Base-by-base conservation (phyloP, 139 green algal genomes). In the Zygnema cylindricum region DNA sequence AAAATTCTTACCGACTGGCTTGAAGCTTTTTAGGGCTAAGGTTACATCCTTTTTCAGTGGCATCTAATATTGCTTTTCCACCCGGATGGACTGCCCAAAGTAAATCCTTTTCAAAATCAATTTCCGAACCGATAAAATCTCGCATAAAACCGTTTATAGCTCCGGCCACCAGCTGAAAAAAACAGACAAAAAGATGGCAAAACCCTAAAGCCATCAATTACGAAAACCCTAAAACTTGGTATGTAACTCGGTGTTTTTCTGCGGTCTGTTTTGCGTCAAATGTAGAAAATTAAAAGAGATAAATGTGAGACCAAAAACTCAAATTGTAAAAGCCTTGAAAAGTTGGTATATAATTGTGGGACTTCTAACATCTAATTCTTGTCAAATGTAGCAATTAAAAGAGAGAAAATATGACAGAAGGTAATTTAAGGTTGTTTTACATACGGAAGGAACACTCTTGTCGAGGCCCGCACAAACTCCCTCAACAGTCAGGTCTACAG, bases 1-100 rank as follows among this genome's bases (percentile, higher is more conserved):
- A n/a, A n/a, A n/a, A n/a, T 16, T 25, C 49, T 63, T 22, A 88
- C 83, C 83, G 55, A 69, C 83, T 88, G 35, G 81, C 83, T 88
- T 88, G 83, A 23, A 88, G n/a, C 33, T 85, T 84, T 41, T 38
- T 39, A 49, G 83, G 23, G 69, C 40, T 43, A 35, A 88, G 83
- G 16, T 84, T 43, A 69, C 83, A 88, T 2, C 83, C 83, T 69
- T 41, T 69, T 69, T 88, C 69, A 30, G 69, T 85, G 35, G 76
- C 33, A 54, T 88, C 83, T 35, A 88, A 57, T 32, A 88, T 77
- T 16, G 83, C 76, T 39, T 82, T 88, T 43, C 83, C 83, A n/a
- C 83, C 83, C 16, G 83, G 83, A 57, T 88, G 83, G 38, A 88
- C 69, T 22, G 83, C 83, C 83, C 83, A 88, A 43, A 88, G 83